Percentiles rank a stretch among this genome's conserved stretches.
phyloP scores from a whole-genome alignment of 495 filamentous ascomycete genomes.

The Haplographium delicatum region DNA sequence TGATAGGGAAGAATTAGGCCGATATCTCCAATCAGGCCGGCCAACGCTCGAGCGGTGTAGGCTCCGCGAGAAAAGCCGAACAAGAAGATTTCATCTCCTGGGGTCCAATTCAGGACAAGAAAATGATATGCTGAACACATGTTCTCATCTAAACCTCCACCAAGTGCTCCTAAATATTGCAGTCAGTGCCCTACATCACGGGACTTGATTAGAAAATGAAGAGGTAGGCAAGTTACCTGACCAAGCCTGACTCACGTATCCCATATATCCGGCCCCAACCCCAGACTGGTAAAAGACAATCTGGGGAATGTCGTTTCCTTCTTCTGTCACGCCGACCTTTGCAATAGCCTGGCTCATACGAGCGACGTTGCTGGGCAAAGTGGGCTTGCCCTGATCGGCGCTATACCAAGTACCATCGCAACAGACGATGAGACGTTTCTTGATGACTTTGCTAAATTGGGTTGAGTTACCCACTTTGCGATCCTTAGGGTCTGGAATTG shows the following conservation, averaged over 20 bases:
- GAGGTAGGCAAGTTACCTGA: constrained; percentile 9
- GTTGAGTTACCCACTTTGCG: no score
- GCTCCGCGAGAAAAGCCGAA: constrained; percentile 68
- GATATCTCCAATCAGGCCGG: constrained; percentile 53
- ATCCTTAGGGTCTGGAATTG: no score
- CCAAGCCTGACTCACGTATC: constrained; percentile 23
- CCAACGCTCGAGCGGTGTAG: constrained; percentile 61
- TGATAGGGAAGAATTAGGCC: constrained; percentile 58
- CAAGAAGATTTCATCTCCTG: constrained; percentile 65
- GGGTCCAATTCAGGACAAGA: constrained; percentile 55
- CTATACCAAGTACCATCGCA: constrained; percentile 45
- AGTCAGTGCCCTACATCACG: no score
- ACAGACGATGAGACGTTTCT: constrained; percentile 25
- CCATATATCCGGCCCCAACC: constrained; percentile 37
- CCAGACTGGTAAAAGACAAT: constrained; percentile 53
- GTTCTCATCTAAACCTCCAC: constrained; percentile 44
- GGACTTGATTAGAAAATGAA: no score
- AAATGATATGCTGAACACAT: constrained; percentile 62
- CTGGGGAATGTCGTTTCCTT: constrained; percentile 33
- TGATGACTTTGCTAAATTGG: no score
- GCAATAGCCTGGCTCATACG: constrained; percentile 35
- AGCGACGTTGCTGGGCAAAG: constrained; percentile 42
- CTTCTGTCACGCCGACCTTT: constrained; percentile 17
- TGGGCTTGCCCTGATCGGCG: constrained; percentile 25
- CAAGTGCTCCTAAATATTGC: constrained; percentile 37